A percentile compares a stretch with the other conserved stretches of the same genome.
Conservation (phyloP, 768 basidiomycete species). For the Boletus vinaceobasis region DNA sequence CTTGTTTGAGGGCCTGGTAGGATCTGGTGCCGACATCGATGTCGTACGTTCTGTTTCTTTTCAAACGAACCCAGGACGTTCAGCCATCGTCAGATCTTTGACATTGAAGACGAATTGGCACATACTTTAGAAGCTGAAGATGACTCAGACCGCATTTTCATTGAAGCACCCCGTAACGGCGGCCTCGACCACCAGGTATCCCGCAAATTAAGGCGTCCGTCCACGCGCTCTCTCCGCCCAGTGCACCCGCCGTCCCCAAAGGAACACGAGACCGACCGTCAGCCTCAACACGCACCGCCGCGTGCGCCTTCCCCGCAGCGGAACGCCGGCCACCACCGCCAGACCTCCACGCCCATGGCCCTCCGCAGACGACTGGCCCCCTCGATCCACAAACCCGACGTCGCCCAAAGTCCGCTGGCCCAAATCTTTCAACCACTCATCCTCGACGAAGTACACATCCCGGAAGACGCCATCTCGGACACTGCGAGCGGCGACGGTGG, state of each 20-base stretch:
- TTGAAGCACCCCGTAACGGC: conserved; percentile 14
- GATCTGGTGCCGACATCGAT: conserved; percentile 70
- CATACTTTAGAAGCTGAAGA: conserved; percentile 7
- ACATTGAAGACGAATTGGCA: conserved; percentile 60
- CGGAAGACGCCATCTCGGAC: conserved; percentile 30
- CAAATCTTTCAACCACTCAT: conserved; percentile 70
- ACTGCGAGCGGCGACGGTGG: conserved; percentile 7
- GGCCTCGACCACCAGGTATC: conserved; percentile 30
- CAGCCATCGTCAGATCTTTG: conserved; percentile 57
- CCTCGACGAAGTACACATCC: conserved; percentile 44
- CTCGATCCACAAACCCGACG: conserved; percentile 20
- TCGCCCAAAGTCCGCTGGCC: conserved; percentile 55
- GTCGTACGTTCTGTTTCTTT: conserved; percentile 43
- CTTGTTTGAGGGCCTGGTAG: conserved; percentile 76
- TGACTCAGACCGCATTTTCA: neutral
- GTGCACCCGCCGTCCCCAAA: conserved; percentile 19
- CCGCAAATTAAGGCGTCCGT: conserved; percentile 33
- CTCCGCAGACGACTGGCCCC: conserved; percentile 21
- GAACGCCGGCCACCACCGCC: conserved; percentile 9
- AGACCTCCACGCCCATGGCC: conserved; percentile 10
- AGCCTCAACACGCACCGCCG: neutral
- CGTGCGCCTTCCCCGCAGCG: conserved; percentile 8
- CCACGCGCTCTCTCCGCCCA: conserved; percentile 24
- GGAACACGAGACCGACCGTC: conserved; percentile 14
- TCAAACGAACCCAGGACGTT: neutral